Evolutionary conservation across 495 filamentous ascomycete genomes (phyloP), one percentile per base, ranked within the genome.

Genomic region (Glarea lozoyensis): DNA sequence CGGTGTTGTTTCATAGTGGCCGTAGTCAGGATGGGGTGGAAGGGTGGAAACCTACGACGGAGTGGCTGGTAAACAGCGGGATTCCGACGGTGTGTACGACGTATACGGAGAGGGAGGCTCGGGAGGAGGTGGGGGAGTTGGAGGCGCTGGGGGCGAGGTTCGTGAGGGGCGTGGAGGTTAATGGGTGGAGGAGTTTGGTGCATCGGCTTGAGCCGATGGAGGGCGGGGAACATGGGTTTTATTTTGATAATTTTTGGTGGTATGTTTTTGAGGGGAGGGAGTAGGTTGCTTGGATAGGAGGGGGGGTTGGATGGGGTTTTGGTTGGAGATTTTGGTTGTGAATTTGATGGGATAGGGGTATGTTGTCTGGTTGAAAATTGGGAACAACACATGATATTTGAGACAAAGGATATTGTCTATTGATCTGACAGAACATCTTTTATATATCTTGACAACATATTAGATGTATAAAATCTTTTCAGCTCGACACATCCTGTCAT

Each of bases 21-120:
- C 36, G 27, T 35, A 7, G 22, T 1, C 31, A 38, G 6, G 38
- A 37, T 15, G 16, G 2, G 9, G 2, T 19, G 7, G 37, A 15
- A 1, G 15, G 21, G 10, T 46, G 44, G 44, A 15, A 3, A 5
- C 36, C 36, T 11, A 40, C 44, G 5, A 25, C 41, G 13, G 7
- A 21, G n/a, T 23, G 35, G 12, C 37, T 46, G 17, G 12, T 29
- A 2, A 5, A 23, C 1, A 37, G 36, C 17, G 19, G 62, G 62
- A 42, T 63, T 64, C 3, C 39, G 4, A 49, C 39, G 1, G 13
- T 49, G 3, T 49, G 43, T 15, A 49, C 47, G 12, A 20, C 34
- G 3, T 50, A 15, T 24, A 50, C 42, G 23, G 37, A 40, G 21
- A 31, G 23, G 11, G 42, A 50, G 32, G 37, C 46, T 42, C 10